Evolutionary conservation across 805 yeast genomes (phyloP).

Genomic region (Candida chilensis): DNA sequence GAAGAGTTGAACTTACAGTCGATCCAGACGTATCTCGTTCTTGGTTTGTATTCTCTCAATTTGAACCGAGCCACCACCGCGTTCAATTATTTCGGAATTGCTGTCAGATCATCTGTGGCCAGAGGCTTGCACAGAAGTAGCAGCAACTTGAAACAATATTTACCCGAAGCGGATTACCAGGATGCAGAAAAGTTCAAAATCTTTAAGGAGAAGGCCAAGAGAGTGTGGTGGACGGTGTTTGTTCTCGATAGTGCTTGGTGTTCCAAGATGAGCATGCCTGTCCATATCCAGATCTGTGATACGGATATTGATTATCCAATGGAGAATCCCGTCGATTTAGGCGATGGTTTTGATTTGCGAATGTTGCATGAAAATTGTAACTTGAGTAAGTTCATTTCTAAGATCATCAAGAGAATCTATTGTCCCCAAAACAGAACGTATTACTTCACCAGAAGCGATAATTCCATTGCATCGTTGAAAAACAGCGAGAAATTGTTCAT

Average conservation of each 20-base stretch:
- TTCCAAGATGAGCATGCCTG: conserved; percentile 24
- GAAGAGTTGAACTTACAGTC: conserved; percentile 19
- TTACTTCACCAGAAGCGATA: conserved; percentile 5
- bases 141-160: neutral
- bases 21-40: conserved; percentile 21
- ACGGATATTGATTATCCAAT: conserved; percentile 31
- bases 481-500: conserved; percentile 21
- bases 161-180: neutral
- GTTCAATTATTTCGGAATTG: conserved; percentile 27
- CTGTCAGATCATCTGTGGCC: conserved; percentile 25
- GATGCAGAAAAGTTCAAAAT: neutral
- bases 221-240: conserved; percentile 33
- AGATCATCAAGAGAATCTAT: conserved; percentile 21
- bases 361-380: conserved; percentile 26
- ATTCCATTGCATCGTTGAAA: conserved; percentile 28
- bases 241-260: conserved; percentile 30
- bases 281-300: conserved; percentile 29
- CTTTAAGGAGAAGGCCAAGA: conserved; percentile 17
- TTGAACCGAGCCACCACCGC: conserved; percentile 25
- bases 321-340: conserved; percentile 17
- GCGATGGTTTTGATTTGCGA: conserved; percentile 19
- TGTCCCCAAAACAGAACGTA: conserved; percentile 30
- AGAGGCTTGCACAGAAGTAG: conserved; percentile 25
- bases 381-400: conserved; percentile 25
- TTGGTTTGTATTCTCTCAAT: conserved; percentile 27